Evolutionary conservation across 2,329 filamentous ascomycete species (phyloP).

Genomic region (Colletotrichum liriopes): DNA sequence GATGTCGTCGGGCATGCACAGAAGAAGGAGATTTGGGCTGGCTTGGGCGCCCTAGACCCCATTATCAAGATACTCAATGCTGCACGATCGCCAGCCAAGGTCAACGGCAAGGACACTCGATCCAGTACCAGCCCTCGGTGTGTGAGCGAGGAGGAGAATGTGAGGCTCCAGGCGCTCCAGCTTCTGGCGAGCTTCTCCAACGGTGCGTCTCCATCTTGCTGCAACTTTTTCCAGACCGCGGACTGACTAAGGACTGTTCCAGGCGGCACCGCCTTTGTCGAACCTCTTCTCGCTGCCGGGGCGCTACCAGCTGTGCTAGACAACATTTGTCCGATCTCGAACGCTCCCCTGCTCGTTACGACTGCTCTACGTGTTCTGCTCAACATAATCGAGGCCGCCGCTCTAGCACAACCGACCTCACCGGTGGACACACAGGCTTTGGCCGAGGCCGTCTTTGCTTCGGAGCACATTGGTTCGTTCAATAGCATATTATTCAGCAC

Average conservation of each 20-base stretch:
- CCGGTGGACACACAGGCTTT: constrained; percentile 66
- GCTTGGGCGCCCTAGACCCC: constrained; percentile 76
- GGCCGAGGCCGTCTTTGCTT: constrained; percentile 74
- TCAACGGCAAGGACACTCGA: constrained; percentile 58
- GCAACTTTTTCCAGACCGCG: not conserved
- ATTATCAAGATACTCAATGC: constrained; percentile 64
- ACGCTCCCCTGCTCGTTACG: constrained; percentile 77
- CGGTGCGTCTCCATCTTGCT: constrained; percentile 67
- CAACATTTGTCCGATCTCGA: constrained; percentile 76
- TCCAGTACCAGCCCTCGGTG: constrained; percentile 46
- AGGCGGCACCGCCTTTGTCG: constrained; percentile 87
- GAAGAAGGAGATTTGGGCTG: constrained; percentile 86
- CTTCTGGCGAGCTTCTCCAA: constrained; percentile 89
- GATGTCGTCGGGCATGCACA: constrained; percentile 90
- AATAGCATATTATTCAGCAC: constrained; percentile 75
- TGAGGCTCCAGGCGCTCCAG: constrained; percentile 84
- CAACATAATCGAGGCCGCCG: constrained; percentile 77
- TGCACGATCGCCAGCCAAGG: constrained; percentile 51
- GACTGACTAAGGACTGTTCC: constrained; percentile 32
- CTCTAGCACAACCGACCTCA: constrained; percentile 67
- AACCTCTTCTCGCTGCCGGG: constrained; percentile 78
- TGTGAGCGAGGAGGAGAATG: constrained; percentile 75
- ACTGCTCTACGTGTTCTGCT: constrained; percentile 83
- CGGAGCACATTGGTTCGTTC: constrained; percentile 38
- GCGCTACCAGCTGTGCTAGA: constrained; percentile 80